Base-by-base conservation (phyloP, 495 filamentous ascomycete genomes). In the Mytilinidion resinicola region DNA sequence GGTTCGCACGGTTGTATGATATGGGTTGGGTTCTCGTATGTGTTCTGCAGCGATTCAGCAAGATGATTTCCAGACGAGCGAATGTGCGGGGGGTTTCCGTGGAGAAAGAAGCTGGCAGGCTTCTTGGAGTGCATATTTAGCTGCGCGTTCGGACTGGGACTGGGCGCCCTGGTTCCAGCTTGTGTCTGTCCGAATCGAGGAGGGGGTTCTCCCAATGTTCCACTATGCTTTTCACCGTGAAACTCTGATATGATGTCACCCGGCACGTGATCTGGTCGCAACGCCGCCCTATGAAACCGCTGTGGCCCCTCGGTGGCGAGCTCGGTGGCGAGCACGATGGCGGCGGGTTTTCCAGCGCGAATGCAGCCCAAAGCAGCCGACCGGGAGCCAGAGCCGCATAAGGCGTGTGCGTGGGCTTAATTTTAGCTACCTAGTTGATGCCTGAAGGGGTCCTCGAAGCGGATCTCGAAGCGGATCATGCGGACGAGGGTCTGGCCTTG, bases 11-110 rank as follows among this genome's bases (percentile, higher is more conserved):
- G 5, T 49, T 49, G 46, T 49, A 49, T 49, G 19, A 49, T 49
- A 49, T 25, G 46, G 46, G 46, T 49, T 49, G 15, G 46, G 46
- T 49, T 49, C 7, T 49, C 21, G 14, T 10, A 49, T 49, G 46
- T 25, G 46, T 49, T 49, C 39, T 49, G 46, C 46, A 14, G 14
- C 33, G 25, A 30, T 30, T 30, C 25, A 30, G 25, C 25, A 2
- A 30, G 46, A 49, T 49, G 46, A 25, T 25, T 49, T 20, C 21
- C 9, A 21, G 15, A 49, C 46, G 17, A 25, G 19, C 7, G 46
- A 48, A 25, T 20, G 21, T 25, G 21, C 21, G 19, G 25, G 25
- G 17, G 46, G 9, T 30, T 30, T 19, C 15, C 46, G 46, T 49
- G 25, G 21, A 25, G 46, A 49, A 49, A 49, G 33, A 17, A 49